phyloP scores from a whole-genome alignment of 2,329 filamentous ascomycete genomes.

The Paramyrothecium roridum region DNA sequence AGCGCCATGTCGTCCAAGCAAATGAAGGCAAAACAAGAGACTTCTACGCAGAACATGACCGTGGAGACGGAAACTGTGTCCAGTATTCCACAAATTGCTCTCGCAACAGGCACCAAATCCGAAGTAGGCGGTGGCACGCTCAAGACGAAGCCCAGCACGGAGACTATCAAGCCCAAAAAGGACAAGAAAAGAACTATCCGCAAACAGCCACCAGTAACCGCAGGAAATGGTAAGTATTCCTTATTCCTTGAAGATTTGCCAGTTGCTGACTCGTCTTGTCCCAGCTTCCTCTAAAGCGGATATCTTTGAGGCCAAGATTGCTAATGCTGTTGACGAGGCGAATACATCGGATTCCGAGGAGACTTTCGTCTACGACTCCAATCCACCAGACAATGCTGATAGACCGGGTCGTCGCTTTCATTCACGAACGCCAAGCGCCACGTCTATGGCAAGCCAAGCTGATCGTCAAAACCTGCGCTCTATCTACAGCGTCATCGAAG shows the following conservation, averaged over 20 bases:
- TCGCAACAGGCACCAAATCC: slow-evolving; percentile 63
- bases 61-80: slow-evolving; percentile 96
- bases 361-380: slow-evolving; percentile 98
- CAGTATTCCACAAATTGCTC: slow-evolving; percentile 79
- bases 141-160: slow-evolving; percentile 83
- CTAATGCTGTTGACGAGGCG: slow-evolving; percentile 91
- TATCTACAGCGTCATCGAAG: slow-evolving; percentile 66
- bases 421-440: slow-evolving; percentile 90
- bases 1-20: slow-evolving; percentile 62
- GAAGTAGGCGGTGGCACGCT: slow-evolving; percentile 69
- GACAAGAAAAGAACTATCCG: slow-evolving; percentile 79
- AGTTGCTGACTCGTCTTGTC: slow-evolving; percentile 4
- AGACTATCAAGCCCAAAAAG: slow-evolving; percentile 92
- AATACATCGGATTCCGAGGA: slow-evolving; percentile 97
- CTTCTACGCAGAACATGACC: slow-evolving; percentile 86
- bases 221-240: slow-evolving; percentile 66
- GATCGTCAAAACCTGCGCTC: slow-evolving; percentile 59
- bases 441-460: slow-evolving; percentile 72
- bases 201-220: slow-evolving; percentile 69
- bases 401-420: slow-evolving; percentile 71
- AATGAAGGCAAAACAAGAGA: slow-evolving; percentile 69
- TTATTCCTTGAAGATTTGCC: slow-evolving; percentile 9
- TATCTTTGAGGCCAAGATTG: slow-evolving; percentile 96
- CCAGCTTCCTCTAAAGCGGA: slow-evolving; percentile 91
- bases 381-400: slow-evolving; percentile 69